Evolutionary conservation across 106 monocot genomes (phyloP), one percentile per base, ranked within the genome.

Genomic region (Platanthera zijinensis): DNA sequence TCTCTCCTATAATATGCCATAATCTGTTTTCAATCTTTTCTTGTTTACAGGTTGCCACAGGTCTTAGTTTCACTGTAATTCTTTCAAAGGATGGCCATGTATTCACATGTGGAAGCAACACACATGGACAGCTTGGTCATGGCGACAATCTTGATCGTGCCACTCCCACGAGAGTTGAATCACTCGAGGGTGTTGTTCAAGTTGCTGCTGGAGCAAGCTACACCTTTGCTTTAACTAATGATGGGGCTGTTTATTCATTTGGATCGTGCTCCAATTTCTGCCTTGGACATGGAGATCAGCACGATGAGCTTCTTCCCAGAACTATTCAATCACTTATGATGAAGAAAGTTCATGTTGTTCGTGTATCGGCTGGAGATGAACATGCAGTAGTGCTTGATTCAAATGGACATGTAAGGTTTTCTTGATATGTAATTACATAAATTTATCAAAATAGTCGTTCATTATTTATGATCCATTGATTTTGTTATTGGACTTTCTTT

Each of bases 341-440:
- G 76, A 87, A 77, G 49, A 91, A 89, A 71, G 82, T 91, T 79
- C 89, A 93, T 82, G 71, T 97, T 22, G 83, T 93, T 28, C 90
- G 91, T 22, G 86, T 97, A 5, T 97, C 96, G 74, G 91, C 96
- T 68, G 96, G 93, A 3, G 96, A 97, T 86, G 96, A 97, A 76
- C 96, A 97, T 91, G 96, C 91, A 22, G 96, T 97, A 10, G 96
- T 93, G 51, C 91, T 97, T 72, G 96, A 97, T 84, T 91, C 96
- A 13, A 79, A 72, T 83, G 96, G 96, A 73, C 80, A 83, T 82
- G 96, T 97, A 71, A 84, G 91, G 32, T 32, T 66, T 66, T 66
- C 10, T 8, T 10, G 59, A 30, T 10, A 66, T 66, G 66, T 39
- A 11, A 66, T 82, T 22, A 10, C 12, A 17, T 2, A 17, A 6